Evolutionary conservation across 1,284 basidiomycete genomes (phyloP), one percentile per base, ranked within the genome.

Genomic region (Ustanciosporium gigantosporum): DNA sequence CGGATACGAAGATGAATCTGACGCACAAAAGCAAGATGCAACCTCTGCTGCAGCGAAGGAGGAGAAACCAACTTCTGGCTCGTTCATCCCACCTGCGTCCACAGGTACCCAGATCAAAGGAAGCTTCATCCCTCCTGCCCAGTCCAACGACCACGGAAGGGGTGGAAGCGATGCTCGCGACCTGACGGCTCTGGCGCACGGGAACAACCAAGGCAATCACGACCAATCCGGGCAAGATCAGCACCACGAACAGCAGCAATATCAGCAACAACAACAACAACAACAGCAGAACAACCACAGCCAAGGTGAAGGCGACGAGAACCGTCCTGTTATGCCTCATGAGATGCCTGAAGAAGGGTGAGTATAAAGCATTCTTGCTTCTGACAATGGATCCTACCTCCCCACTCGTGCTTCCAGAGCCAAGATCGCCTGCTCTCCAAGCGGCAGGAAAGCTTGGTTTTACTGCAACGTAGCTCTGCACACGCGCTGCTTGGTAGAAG

Each of bases 291-390:
- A 16, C 25, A 3, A 7, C 16, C 3, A 19, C 25, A 22, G 24
- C n/a, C 22, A 39, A 8, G 24, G 21, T 19, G 32, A 11, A 11
- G 36, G 11, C 7, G 24, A 9, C 5, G 37, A 17, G 15, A 39
- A 52, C 68, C 84, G 87, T 41, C 85, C 84, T 17, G 83, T 92
- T 21, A 84, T 89, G 46, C 91, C 91, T 13, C 90, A 89, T 41
- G 92, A 96, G 79, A 94, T 93, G 91, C 92, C 92, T 79, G 93
- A 96, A 76, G 92, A 95, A 89, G 92, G 92, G 93, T 95, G 85
- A 91, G 92, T 84, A 46, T n/a, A 29, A 11, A 29, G 27, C 27
- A 29, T 29, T n/a, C n/a, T 9, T 29, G 27, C n/a, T 29, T n/a
- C n/a, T n/a, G n/a, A 46, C 27, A 29, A 11, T 11, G 27, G 11